Base-by-base conservation (phyloP, 2,329 filamentous ascomycete genomes). In the Beauveria bassiana region DNA sequence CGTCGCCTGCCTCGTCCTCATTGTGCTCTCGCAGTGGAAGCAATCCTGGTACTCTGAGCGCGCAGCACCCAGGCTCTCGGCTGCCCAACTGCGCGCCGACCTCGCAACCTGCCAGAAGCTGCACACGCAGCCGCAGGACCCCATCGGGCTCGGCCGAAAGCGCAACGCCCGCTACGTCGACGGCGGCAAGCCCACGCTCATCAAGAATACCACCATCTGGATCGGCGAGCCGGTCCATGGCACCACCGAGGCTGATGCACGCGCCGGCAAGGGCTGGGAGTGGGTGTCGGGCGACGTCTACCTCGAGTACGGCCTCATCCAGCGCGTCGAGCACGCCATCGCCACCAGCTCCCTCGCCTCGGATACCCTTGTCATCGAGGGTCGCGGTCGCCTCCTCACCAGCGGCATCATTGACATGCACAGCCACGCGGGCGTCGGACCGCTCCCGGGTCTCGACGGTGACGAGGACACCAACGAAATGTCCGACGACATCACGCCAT, bases 391-490 rank as follows among this genome's bases (percentile, higher is more conserved):
- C 3, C 83, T 79, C 61, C 74, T 90, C 22, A 90, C 87, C 0
- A 78, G 79, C 8, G 87, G 87, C 18, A 85, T 90, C 66, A 83
- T 90, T 53, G 87, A 90, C 68, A 89, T 89, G 84, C 87, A 90
- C 71, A 85, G 81, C 40, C 87, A 90, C 68, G 79, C 85, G 2
- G 85, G 86, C 8, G 81, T 87, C 1, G 76, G 79, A 34, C 77
- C 80, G 18, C 72, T 88, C n/a, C 86, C 86, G 0, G 70, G 68
- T 2, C 75, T 88, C 1, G 61, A 66, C 2, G 85, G 83, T 20
- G 82, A 78, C 63, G 74, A 78, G 0, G 87, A 90, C 65, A 78
- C 74, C 59, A 90, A 90, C 66, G 87, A 90, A 71, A 72, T 86
- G 66, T 84, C 82, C 1, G 75, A 75, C 40, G 83, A 88, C 66